Evolutionary conservation across 495 filamentous ascomycete genomes (phyloP), one percentile per base, ranked within the genome.

Genomic region (Amorphotheca resinae): DNA sequence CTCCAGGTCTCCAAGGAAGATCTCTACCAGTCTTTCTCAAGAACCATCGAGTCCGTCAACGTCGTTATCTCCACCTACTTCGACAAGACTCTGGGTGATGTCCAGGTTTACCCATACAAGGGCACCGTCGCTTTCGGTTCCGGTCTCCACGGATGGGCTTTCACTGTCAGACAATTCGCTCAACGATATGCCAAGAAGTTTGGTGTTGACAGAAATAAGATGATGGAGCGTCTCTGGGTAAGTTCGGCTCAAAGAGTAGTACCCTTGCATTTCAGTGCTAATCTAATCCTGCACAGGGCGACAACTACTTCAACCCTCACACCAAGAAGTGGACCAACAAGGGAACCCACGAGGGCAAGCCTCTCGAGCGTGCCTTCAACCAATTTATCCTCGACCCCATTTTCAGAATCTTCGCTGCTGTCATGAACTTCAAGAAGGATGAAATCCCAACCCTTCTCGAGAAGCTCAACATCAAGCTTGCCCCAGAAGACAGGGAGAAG

Each of bases 211-310:
- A 84, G 83, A 67, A 78, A 75, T 68, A 96, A 96, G 86, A 94
- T 98, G 93, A 94, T 96, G 79, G 86, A 94, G 73, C 87, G 93
- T 77, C 83, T 98, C 57, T 98, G 91, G 91, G 84, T 87, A 69
- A 67, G 76, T 59, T 46, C 20, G 26, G 16, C 6, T 30, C 3
- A 6, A 20, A 40, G 9, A n/a, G 12, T 18, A 18, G 12, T 25
- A 6, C 31, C 34, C 2, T 40, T 12, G 11, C 2, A 33, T 9
- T 8, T 17, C 8, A 21, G 42, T 86, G 80, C 37, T 53, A 39
- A 53, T 35, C 14, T n/a, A 23, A 20, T 22, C n/a, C n/a, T n/a
- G 11, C 33, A 7, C n/a, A 55, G 52, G 91, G 91, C 58, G 93
- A 99, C 79, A 95, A 86, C 73, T 99, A 80, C 76, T 96, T 99